These are phyloP conservation scores for Penicillium sumatraense DNA, from an alignment of 2,329 filamentous ascomycete species.

Conservation along the genomic window DNA sequence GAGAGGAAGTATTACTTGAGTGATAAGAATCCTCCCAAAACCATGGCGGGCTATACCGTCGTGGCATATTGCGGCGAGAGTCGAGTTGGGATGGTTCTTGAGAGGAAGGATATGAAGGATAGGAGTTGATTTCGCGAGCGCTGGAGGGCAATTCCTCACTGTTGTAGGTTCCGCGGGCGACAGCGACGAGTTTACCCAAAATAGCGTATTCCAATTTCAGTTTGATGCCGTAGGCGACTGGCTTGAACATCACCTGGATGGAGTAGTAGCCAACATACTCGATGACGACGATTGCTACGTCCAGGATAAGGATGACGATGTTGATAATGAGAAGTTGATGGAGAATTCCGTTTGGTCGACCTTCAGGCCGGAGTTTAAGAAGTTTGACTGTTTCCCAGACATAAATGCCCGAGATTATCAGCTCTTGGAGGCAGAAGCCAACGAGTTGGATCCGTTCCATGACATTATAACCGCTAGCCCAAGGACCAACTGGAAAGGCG, in stretches of 20 bases:
- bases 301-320: slow-evolving; percentile 51
- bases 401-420: slow-evolving; percentile 56
- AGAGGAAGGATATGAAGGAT: slow-evolving; percentile 12
- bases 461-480: slow-evolving; percentile 40
- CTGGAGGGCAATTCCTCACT: slow-evolving; percentile 18
- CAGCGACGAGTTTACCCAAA: slow-evolving; percentile 49
- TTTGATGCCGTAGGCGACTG: slow-evolving; percentile 43
- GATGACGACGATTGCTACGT: slow-evolving; percentile 47
- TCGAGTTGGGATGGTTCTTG: neutral
- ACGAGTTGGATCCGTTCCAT: slow-evolving; percentile 59
- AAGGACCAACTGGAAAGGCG: slow-evolving; percentile 15
- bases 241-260: slow-evolving; percentile 47
- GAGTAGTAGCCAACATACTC: slow-evolving; percentile 45
- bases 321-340: slow-evolving; percentile 58
- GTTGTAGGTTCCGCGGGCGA: slow-evolving; percentile 19
- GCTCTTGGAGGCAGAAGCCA: slow-evolving; percentile 58
- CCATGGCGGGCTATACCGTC: slow-evolving; percentile 18
- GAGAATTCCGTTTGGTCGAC: slow-evolving; percentile 25
- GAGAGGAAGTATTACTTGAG: neutral
- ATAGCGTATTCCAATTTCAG: slow-evolving; percentile 62
- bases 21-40: slow-evolving; percentile 11
- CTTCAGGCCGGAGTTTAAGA: slow-evolving; percentile 24
- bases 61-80: slow-evolving; percentile 1
- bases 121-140: slow-evolving; percentile 12
- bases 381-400: slow-evolving; percentile 52